phyloP scores from a whole-genome alignment of 176 grass and related monocot genomes.

The Phoenix dactylifera region DNA sequence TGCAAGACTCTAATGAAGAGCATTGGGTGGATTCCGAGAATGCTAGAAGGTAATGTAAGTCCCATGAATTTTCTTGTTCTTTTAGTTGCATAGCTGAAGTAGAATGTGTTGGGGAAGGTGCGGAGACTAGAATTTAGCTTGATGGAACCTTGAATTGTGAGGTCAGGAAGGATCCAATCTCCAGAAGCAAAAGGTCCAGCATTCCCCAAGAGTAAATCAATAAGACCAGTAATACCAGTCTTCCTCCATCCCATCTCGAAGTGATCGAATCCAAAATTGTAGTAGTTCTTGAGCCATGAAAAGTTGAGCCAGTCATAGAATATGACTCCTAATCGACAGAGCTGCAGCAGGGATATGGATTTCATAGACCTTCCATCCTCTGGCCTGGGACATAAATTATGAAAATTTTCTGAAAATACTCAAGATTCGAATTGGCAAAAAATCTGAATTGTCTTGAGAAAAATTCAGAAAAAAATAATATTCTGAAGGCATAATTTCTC shows the following conservation, averaged over 20 bases:
- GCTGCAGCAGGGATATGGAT: slow-evolving; percentile 74
- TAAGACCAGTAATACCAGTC: slow-evolving; percentile 55
- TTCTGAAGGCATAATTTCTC: not conserved
- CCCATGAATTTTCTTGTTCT: slow-evolving; percentile 75
- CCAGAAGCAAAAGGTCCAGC: slow-evolving; percentile 69
- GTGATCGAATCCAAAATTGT: slow-evolving; percentile 96
- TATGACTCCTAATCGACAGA: slow-evolving; percentile 79
- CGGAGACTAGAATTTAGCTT: slow-evolving; percentile 48
- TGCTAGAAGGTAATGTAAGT: slow-evolving; percentile 70
- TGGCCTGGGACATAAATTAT: slow-evolving; percentile 39
- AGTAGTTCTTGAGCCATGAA: slow-evolving; percentile 88
- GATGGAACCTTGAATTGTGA: slow-evolving; percentile 81
- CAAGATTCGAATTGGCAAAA: no score
- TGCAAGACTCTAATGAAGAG: slow-evolving; percentile 94
- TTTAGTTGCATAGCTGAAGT: slow-evolving; percentile 98
- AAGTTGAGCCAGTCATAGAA: slow-evolving; percentile 95
- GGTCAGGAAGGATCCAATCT: slow-evolving; percentile 95
- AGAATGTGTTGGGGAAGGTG: slow-evolving; percentile 89
- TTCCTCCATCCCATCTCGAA: slow-evolving; percentile 81
- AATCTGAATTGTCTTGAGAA: not conserved
- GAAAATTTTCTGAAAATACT: not conserved
- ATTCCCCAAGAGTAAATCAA: slow-evolving; percentile 68
- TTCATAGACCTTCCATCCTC: slow-evolving; percentile 80
- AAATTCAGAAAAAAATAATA: not conserved
- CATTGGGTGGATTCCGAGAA: slow-evolving; percentile 82